Base-by-base conservation (phyloP, 192 early-diverging fungal species). In the Coemansia sp. region DNA sequence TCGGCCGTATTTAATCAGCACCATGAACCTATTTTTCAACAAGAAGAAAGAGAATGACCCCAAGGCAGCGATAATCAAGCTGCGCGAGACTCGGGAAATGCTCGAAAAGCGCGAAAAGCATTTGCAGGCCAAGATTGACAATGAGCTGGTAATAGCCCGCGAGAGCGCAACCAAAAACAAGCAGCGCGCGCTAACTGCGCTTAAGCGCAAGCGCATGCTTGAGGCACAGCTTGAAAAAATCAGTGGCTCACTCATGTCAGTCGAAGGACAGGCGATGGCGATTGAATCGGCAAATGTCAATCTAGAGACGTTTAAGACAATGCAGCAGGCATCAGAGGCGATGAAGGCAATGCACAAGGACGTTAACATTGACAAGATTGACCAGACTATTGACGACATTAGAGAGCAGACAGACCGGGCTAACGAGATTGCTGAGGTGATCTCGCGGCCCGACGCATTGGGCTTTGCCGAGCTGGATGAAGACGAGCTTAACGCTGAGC, bases 241-340 rank as follows among this genome's bases (percentile, higher is more conserved):
- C 63, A 87, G 84, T 55, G 93, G 93, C 6, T 86, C 93, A 15
- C 84, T 91, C 24, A 84, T 96, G 87, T 94, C 93, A 43, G 87
- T 99, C 49, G 97, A 99, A 63, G 87, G 89, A 12, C 97, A 98
- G 75, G 89, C 90, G 25, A 93, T 94, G 91, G 88, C 94, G 4
- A 96, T 99, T 58, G 97, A 99, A 70, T 92, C 86, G 55, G 93
- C 95, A 48, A 98, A 96, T 72, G 88, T 98, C 54, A 97, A 99
- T 73, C 65, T 95, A 45, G 94, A 96, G 69, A 92, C 92, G 0
- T 94, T 99, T 88, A 89, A 92, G 67, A 93, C 95, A 7, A 94
- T 99, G 94, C 84, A 89, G 69, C 85, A 86, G 25, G 97, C 92
- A 68, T 91, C 93, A 19, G 88, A 90, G 38, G 95, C 95, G 22